Base-by-base conservation (phyloP, 768 basidiomycete species). In the Leccinum incarnatum region DNA sequence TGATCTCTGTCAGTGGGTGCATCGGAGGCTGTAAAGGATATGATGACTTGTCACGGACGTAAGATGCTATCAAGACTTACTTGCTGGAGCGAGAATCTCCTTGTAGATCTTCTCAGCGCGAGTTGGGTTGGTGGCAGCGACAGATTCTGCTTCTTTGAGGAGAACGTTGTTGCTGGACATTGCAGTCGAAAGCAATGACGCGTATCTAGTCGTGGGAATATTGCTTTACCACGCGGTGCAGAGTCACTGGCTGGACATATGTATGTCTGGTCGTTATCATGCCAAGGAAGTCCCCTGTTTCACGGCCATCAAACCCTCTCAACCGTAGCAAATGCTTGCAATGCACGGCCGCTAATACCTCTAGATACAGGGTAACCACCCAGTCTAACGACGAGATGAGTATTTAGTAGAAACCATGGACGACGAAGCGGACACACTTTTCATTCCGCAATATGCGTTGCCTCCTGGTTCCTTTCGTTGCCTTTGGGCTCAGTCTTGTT, bases 101-200 rank as follows among this genome's bases (percentile, higher is more conserved):
- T 85, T 85, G 76, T 91, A 93, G n/a, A 94, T 75, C 37, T 74
- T 69, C 70, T 93, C 91, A 5, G 91, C 88, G 53, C 83, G 79
- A 56, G 78, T 67, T 25, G 87, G 86, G 55, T 87, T 76, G 4
- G 78, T 72, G 1, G 75, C 63, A 10, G 76, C 71, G 36, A 75
- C 59, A 14, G 81, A 66, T 21, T 81, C 77, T 1, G 92, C 93
- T 65, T 87, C 81, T 23, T 66, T 70, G 2, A 73, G 52, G 4
- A 72, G 61, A 15, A 34, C 60, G 47, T 66, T 51, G 59, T 66
- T 69, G 55, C 47, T 67, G 32, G 73, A 55, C 72, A 73, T 73
- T 1, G 55, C 50, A 7, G 2, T 47, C 48, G 42, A 27, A 29
- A 37, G 58, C 58, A 57, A 57, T 70, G 67, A 68, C 67, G 68